phyloP scores from a whole-genome alignment of 495 filamentous ascomycete genomes.

The Podospora didyma region DNA sequence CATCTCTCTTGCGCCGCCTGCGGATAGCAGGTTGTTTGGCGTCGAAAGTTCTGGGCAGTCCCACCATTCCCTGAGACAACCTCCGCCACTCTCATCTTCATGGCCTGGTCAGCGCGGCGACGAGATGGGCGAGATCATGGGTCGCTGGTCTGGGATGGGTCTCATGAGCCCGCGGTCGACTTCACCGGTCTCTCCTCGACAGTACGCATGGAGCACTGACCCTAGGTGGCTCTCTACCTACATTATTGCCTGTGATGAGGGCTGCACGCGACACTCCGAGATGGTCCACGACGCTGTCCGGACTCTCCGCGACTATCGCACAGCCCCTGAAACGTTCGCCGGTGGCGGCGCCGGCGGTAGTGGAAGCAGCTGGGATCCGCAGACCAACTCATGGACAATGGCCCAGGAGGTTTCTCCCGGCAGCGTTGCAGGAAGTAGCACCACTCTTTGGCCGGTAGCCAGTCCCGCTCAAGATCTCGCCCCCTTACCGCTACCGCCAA shows the following conservation, averaged over 20 bases:
- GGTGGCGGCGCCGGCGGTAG: neutral
- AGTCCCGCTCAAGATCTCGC: constrained; percentile 6
- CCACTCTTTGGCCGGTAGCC: constrained; percentile 11
- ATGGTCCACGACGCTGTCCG: constrained; percentile 26
- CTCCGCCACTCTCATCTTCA: constrained; percentile 7
- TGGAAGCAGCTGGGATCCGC: constrained; percentile 8
- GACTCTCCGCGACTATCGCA: constrained; percentile 18
- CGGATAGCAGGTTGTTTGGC: constrained; percentile 1
- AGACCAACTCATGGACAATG: constrained; percentile 10
- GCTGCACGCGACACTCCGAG: constrained; percentile 24
- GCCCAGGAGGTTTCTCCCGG: neutral
- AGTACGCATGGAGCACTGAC: constrained; percentile 22
- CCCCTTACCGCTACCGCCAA: constrained; percentile 13
- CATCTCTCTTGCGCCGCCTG: constrained; percentile 15
- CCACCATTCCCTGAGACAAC: constrained; percentile 9
- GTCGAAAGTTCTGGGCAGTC: constrained; percentile 5
- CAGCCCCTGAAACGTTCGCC: constrained; percentile 10
- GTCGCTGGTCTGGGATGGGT: constrained; percentile 17
- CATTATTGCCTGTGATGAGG: constrained; percentile 20
- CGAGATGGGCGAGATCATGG: constrained; percentile 9
- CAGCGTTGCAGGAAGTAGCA: neutral
- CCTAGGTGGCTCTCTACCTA: constrained; percentile 7
- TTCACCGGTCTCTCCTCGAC: neutral
- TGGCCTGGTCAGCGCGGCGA: constrained; percentile 8
- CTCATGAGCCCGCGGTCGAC: constrained; percentile 8